These are phyloP conservation scores for Hericium rajendrae DNA, from an alignment of 768 basidiomycete species.

Conservation along the genomic window DNA sequence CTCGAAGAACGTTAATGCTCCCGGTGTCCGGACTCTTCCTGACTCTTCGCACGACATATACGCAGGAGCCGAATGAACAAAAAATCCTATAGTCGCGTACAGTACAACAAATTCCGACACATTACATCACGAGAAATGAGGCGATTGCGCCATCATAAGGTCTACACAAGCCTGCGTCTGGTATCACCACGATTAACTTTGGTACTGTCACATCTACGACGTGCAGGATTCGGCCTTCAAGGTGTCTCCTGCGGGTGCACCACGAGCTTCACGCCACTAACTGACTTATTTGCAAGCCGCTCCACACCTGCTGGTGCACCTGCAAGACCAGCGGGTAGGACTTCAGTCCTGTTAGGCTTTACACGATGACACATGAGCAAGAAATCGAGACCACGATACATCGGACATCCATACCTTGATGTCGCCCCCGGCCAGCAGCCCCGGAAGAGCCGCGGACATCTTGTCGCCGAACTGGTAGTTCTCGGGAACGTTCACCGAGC, in stretches of 20 bases:
- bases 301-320: constrained; percentile 16
- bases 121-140: too few species aligned
- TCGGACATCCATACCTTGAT: background rate
- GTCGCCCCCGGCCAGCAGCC: background rate
- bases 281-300: constrained; percentile 11
- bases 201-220: background rate
- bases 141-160: too few species aligned
- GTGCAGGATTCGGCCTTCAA: background rate
- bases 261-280: constrained; percentile 20
- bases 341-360: constrained; percentile 18
- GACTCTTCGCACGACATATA: too few species aligned
- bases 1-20: too few species aligned
- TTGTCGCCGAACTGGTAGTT: constrained; percentile 20
- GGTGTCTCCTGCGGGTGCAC: constrained; percentile 3
- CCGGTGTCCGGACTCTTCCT: too few species aligned
- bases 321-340: constrained; percentile 16
- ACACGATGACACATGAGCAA: background rate
- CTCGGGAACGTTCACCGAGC: constrained; percentile 1
- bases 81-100: too few species aligned
- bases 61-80: too few species aligned
- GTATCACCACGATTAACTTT: background rate
- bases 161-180: too few species aligned
- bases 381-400: background rate
- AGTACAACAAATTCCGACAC: too few species aligned
- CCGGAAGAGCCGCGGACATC: background rate